phyloP scores from a whole-genome alignment of 23 red algal species.

The Gracilaria domingensis region DNA sequence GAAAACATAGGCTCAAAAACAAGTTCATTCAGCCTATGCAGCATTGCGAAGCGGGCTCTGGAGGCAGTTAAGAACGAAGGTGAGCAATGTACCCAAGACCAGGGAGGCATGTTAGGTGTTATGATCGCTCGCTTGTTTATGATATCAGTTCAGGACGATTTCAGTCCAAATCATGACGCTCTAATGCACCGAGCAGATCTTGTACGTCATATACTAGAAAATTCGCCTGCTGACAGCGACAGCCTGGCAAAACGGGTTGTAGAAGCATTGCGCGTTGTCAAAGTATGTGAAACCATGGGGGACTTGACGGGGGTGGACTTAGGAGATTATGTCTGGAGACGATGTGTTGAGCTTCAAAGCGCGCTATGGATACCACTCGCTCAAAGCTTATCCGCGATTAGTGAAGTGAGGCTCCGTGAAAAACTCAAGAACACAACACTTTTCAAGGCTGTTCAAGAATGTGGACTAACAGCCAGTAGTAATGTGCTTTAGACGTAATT shows the following conservation, averaged over 20 bases:
- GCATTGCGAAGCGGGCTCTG: conserved; percentile 56
- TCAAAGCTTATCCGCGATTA: neutral
- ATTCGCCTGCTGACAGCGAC: conserved; percentile 32
- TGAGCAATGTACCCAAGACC: neutral
- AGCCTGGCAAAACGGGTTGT: conserved; percentile 34
- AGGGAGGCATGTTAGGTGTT: neutral
- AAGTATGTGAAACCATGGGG: conserved; percentile 17
- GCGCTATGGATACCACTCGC: conserved; percentile 52
- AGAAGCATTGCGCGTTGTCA: conserved; percentile 26
- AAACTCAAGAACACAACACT: conserved; percentile 45
- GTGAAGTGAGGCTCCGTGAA: conserved; percentile 41
- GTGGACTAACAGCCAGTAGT: neutral
- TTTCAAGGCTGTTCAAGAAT: conserved; percentile 37
- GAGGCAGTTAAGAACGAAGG: conserved; percentile 2
- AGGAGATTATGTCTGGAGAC: conserved; percentile 55
- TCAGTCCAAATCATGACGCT: conserved; percentile 1
- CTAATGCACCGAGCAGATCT: conserved; percentile 25
- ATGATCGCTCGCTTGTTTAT: conserved; percentile 40
- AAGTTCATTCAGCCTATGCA: conserved; percentile 39
- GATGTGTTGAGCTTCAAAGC: conserved; percentile 60
- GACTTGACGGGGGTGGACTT: neutral
- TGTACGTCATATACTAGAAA: conserved; percentile 42
- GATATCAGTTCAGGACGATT: conserved; percentile 21
- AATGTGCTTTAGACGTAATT: conserved; percentile 37
- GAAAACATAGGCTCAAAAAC: conserved; percentile 31